Percentiles rank a stretch among this genome's conserved stretches.
phyloP scores from a whole-genome alignment of 176 grass and related monocot species.

The Oryza officinalis region DNA sequence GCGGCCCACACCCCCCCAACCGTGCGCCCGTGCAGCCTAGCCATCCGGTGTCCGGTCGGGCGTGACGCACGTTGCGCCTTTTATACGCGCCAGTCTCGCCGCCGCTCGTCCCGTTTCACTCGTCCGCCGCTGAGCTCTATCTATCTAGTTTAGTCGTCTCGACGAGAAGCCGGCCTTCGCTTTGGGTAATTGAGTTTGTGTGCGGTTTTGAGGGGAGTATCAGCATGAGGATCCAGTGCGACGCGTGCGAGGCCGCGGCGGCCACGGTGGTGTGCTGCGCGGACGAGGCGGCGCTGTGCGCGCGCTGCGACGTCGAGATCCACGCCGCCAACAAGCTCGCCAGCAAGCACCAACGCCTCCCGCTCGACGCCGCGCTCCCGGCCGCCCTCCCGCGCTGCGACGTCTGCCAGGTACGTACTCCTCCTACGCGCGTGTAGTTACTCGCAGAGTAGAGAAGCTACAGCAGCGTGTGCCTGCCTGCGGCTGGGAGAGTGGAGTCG shows the following conservation, averaged over 20 bases:
- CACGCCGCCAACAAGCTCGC: slow-evolving; percentile 84
- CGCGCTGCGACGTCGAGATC: slow-evolving; percentile 69
- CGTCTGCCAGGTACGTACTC: slow-evolving; percentile 57
- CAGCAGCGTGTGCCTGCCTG: background rate
- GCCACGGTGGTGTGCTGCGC: slow-evolving; percentile 85
- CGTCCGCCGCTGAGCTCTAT: background rate
- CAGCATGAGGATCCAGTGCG: slow-evolving; percentile 82
- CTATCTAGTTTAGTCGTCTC: background rate
- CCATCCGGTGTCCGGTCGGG: background rate
- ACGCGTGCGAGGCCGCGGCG: slow-evolving; percentile 67
- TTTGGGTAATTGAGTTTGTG: background rate
- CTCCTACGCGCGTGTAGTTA: background rate
- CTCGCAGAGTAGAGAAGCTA: background rate
- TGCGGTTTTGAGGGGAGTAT: background rate
- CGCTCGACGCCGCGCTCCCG: slow-evolving; percentile 22
- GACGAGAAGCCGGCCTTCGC: background rate
- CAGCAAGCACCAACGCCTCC: slow-evolving; percentile 77
- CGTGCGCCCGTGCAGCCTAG: background rate
- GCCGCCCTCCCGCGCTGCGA: slow-evolving; percentile 67
- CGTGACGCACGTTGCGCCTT: slow-evolving; percentile 18
- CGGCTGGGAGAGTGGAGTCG: background rate
- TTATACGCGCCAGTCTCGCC: slow-evolving; percentile 22
- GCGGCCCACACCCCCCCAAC: background rate
- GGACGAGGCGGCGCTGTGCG: slow-evolving; percentile 87
- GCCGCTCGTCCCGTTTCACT: background rate